phyloP scores from a whole-genome alignment of 352 stramenopile genomes.

The Elongisporangium undulatum region DNA sequence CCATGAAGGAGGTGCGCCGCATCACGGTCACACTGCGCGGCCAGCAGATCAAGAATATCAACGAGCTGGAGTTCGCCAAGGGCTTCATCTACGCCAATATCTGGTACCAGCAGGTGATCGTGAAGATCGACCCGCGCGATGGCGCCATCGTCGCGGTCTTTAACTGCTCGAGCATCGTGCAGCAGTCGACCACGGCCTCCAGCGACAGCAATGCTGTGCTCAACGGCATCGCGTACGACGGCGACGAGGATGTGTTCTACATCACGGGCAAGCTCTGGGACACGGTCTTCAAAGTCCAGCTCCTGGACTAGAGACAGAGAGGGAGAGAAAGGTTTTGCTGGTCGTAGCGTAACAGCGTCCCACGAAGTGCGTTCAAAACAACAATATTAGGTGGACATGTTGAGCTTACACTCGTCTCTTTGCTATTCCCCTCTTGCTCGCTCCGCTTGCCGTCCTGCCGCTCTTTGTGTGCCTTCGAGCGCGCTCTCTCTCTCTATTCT shows the following conservation, averaged over 20 bases:
- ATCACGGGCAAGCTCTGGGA: constrained; percentile 93
- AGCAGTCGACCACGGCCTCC: constrained; percentile 38
- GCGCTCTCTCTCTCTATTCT: constrained; percentile 32
- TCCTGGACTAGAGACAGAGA: constrained; percentile 28
- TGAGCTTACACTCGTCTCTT: background rate
- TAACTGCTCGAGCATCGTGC: constrained; percentile 65
- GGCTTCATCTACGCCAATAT: constrained; percentile 94
- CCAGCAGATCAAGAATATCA: constrained; percentile 69
- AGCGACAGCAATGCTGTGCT: constrained; percentile 70
- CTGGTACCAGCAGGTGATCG: constrained; percentile 90
- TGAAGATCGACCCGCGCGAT: constrained; percentile 89
- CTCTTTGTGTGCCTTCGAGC: no score
- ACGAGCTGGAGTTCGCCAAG: constrained; percentile 93
- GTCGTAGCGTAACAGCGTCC: background rate
- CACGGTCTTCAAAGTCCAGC: constrained; percentile 85
- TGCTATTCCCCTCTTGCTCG: background rate
- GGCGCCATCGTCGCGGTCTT: constrained; percentile 88
- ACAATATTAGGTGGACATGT: background rate
- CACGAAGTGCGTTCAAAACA: background rate
- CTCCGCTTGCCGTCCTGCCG: background rate
- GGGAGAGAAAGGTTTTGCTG: background rate
- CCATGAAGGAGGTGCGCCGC: constrained; percentile 64
- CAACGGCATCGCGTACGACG: constrained; percentile 93
- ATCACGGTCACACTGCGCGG: constrained; percentile 55
- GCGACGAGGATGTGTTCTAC: constrained; percentile 88